Base-by-base conservation (phyloP, 164 flowering plant species). In the Piper longum region DNA sequence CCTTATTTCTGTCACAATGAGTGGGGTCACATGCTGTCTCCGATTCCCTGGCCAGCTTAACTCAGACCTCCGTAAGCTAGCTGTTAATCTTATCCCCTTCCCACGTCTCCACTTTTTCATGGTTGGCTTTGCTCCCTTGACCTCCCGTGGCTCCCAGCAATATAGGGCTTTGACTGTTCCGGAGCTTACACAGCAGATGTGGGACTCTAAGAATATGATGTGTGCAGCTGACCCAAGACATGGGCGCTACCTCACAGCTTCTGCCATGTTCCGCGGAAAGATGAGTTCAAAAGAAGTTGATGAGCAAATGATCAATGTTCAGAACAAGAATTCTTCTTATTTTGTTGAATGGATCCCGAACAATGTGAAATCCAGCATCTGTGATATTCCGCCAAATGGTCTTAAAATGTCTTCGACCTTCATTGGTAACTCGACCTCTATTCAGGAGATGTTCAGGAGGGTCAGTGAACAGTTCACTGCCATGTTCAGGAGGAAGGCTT, bases 1-100 rank as follows among this genome's bases (percentile, higher is more conserved):
- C 36, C 58, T 56, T 19, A 56, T 56, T n/a, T 56, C 58, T 56
- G 58, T 19, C 18, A 56, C 58, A n/a, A 56, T 56, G 58, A 56
- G 58, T 56, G 58, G 58, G 36, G 58, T 56, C 16, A 56, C 58
- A n/a, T 56, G 58, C 58, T 56, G 58, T 56, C 58, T 56, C 58
- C 58, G 58, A n/a, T 56, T 56, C 58, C 58, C 58, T 19, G 58
- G 58, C 18, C 58, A 56, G 58, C 58, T 56, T 7, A 56, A 56
- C 58, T 56, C 58, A n/a, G 58, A 56, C 58, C 58, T 56, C 17
- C 58, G 58, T 7, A 56, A 56, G 58, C 58, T 56, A n/a, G 58
- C 58, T 19, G 58, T 56, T 56, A 56, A 56, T 19, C 58, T 56
- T 16, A 56, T 56, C 36, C 58, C 58, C 5, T 56, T 56, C 58